Evolutionary conservation across 164 flowering plant genomes (phyloP), one percentile per base, ranked within the genome.

Genomic region (Paratinospora sagittata): DNA sequence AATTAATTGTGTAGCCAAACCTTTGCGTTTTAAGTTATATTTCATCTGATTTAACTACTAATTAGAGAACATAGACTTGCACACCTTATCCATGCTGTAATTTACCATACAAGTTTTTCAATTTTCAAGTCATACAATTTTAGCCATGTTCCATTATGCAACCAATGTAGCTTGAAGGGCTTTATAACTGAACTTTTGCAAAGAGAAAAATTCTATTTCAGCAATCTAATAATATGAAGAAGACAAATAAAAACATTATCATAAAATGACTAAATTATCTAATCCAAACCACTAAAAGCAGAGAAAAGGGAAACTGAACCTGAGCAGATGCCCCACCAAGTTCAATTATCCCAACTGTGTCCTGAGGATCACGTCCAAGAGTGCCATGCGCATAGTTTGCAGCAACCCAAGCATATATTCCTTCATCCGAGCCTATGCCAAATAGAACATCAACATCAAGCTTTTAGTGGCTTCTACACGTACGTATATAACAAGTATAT

Each of bases 271-370:
- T 11, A 19, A 11, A 65, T 39, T 17, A 12, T 39, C 37, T 37
- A 41, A 70, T 24, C 66, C 23, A 30, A 33, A 52, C 19, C 17
- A 24, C 41, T 6, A 63, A 34, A 63, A 30, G 21, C 21, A 30
- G 27, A 60, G 27, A 60, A 66, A 73, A 72, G 52, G 11, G 65
- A 72, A 73, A 66, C 21, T 23, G 68, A 74, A 95, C 99, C 99
- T 95, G 99, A 78, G 93, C 97, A 76, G 99, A 95, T 69, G 99
- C 99, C 74, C 99, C 99, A 74, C 98, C 99, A 82, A 95, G 98
- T 76, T 95, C 99, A 81, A 95, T 84, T 72, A 95, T 91, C 41
- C 99, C 99, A 76, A 91, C 86, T 65, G 99, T 92, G 58, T 88
- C 64, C 39, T 52, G 75, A 77, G 98, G 98, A 82, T 91, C 88